A percentile compares a stretch with the other conserved stretches of the same genome.
phyloP scores from a whole-genome alignment of 2,329 filamentous ascomycete species.

The Fusarium buharicum region DNA sequence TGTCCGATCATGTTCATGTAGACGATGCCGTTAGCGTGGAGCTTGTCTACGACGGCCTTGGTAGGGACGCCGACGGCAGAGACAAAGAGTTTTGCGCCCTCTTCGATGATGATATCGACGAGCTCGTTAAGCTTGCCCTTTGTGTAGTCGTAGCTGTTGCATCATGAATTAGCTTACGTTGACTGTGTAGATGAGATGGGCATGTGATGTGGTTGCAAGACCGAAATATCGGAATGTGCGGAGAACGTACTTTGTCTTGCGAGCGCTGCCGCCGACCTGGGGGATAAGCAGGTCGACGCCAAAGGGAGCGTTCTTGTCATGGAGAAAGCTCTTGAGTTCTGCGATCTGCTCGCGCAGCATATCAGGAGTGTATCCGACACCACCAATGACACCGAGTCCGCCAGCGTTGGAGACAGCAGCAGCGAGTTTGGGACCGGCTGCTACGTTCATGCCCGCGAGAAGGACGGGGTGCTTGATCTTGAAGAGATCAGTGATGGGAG shows the following conservation, averaged over 20 bases:
- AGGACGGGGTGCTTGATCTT: conserved; percentile 97
- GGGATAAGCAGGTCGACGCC: conserved; percentile 93
- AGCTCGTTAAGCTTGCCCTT: conserved; percentile 97
- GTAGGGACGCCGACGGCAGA: conserved; percentile 95
- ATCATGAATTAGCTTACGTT: conserved; percentile 19
- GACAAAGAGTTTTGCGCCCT: conserved; percentile 91
- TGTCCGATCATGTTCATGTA: conserved; percentile 99
- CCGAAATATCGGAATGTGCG: not conserved
- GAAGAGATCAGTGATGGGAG: conserved; percentile 92
- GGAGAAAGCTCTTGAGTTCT: conserved; percentile 88
- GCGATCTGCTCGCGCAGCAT: conserved; percentile 96
- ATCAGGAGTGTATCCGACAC: conserved; percentile 94
- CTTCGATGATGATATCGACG: conserved; percentile 91
- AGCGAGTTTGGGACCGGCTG: conserved; percentile 93
- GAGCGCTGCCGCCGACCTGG: conserved; percentile 91
- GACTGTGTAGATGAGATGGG: too few species aligned
- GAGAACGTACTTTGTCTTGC: conserved; percentile 83
- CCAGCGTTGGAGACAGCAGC: conserved; percentile 97
- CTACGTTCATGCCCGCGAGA: conserved; percentile 99
- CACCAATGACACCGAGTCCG: conserved; percentile 95
- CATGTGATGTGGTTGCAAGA: too few species aligned
- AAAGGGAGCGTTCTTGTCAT: conserved; percentile 93
- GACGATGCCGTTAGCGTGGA: conserved; percentile 87
- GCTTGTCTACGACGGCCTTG: conserved; percentile 85
- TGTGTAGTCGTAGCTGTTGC: conserved; percentile 95